Percentiles rank a stretch among this genome's conserved stretches.
phyloP scores from a whole-genome alignment of 495 filamentous ascomycete genomes.

The Lichenothelia convexa region DNA sequence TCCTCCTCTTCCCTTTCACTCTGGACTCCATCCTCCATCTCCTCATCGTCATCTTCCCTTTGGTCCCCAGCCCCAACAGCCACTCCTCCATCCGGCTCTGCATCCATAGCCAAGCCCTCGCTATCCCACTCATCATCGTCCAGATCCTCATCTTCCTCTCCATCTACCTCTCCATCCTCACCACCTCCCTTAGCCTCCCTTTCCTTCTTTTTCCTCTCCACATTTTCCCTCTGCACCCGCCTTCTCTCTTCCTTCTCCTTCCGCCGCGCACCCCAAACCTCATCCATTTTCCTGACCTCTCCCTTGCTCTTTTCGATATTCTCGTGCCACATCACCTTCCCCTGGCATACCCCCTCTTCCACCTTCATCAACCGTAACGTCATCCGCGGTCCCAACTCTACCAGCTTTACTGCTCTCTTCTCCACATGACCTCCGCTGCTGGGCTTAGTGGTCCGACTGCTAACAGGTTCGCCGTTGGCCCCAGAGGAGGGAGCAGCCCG shows the following conservation, averaged over 20 bases:
- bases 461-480: conserved; percentile 28
- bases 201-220: conserved; percentile 60
- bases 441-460: conserved; percentile 19
- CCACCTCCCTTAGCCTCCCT: conserved; percentile 34
- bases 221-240: conserved; percentile 68
- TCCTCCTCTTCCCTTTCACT: too few species aligned
- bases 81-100: conserved; percentile 9
- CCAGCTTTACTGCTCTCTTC: conserved; percentile 73
- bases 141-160: conserved; percentile 38
- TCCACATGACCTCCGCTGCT: conserved; percentile 31
- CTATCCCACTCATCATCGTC: conserved; percentile 40
- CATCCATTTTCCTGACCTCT: conserved; percentile 59
- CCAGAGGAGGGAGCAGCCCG: conserved; percentile 1
- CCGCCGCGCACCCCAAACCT: conserved; percentile 57
- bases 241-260: conserved; percentile 68
- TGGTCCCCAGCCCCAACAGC: too few species aligned
- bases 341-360: conserved; percentile 80
- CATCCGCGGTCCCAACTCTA: conserved; percentile 85
- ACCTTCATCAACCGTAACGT: conserved; percentile 82
- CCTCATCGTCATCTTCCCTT: conserved; percentile 10
- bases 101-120: conserved; percentile 40
- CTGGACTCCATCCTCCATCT: conserved; percentile 14
- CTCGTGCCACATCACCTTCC: conserved; percentile 96
- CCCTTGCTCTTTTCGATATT: conserved; percentile 64
- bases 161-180: conserved; percentile 22